A percentile compares a stretch with the other conserved stretches of the same genome.
These are phyloP conservation scores for Graphium sp. DNA, from an alignment of 2,329 filamentous ascomycete species.

Conservation along the genomic window DNA sequence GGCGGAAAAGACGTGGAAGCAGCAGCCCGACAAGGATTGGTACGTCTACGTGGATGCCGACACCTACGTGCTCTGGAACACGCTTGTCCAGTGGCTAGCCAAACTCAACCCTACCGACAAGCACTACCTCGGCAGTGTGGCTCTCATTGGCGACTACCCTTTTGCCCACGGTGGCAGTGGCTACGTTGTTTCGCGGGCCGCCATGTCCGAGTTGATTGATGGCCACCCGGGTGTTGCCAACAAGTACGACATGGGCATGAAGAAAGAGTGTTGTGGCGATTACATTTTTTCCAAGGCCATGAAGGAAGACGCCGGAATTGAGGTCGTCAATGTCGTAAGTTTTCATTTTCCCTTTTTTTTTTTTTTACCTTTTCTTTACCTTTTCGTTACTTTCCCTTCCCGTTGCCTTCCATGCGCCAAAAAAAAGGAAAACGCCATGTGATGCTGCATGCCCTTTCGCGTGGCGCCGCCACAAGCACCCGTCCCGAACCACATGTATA, in stretches of 20 bases:
- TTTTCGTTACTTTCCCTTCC: too few species aligned
- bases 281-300: slow-evolving; percentile 28
- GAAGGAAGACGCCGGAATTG: slow-evolving; percentile 21
- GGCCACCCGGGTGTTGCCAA: slow-evolving; percentile 24
- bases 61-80: slow-evolving; percentile 37
- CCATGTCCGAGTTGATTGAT: slow-evolving; percentile 28
- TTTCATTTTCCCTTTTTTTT: slow-evolving; percentile 1
- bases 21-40: slow-evolving; percentile 36
- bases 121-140: slow-evolving; percentile 32
- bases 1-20: slow-evolving; percentile 31
- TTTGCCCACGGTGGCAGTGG: slow-evolving; percentile 42
- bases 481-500: too few species aligned
- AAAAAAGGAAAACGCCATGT: neutral
- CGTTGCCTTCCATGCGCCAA: too few species aligned
- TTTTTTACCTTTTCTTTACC: neutral
- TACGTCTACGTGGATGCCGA: slow-evolving; percentile 43
- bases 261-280: slow-evolving; percentile 31
- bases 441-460: neutral
- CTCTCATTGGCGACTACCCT: slow-evolving; percentile 19
- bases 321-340: slow-evolving; percentile 23
- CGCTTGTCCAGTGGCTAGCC: slow-evolving; percentile 28
- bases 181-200: slow-evolving; percentile 31
- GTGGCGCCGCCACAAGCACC: neutral
- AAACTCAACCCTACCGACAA: slow-evolving; percentile 22
- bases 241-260: slow-evolving; percentile 23